Evolutionary conservation across 352 stramenopile genomes (phyloP), one percentile per base, ranked within the genome.

Genomic region (Pythium aristosporum): DNA sequence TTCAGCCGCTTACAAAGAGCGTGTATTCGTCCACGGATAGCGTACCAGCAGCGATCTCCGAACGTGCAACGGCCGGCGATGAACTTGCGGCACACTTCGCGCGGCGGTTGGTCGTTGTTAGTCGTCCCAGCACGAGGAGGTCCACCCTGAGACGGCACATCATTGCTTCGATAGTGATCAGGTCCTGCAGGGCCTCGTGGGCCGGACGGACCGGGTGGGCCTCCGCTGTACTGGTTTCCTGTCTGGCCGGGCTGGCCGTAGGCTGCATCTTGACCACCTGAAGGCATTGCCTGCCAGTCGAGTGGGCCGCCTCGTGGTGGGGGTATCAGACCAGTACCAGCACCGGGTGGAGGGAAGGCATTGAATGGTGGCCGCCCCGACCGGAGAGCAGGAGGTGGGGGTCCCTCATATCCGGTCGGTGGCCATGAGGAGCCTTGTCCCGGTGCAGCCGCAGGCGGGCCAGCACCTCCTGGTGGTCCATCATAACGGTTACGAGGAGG

Each of bases 11-110:
- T 15, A 28, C 49, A 58, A 67, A 59, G 46, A 37, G 51, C 43
- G 60, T 61, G 43, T 54, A 67, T 57, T 59, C 50, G 28, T 37
- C 41, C 61, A 68, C 61, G 46, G 34, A 60, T 48, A 65, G 54
- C 84, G 65, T 94, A 94, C 82, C 82, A 87, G 79, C 86, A 94
- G 71, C 76, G 79, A 55, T 91, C 86, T 30, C 86, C 86, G 77
- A 88, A 92, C 4, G 73, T 84, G 73, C 86, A 95, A 37, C 74
- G 72, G 28, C 81, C 82, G 12, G 68, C 61, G 49, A 89, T 39
- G 62, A 89, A 95, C 34, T 92, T 90, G 60, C 83, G 85, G 56
- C 86, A 95, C 9, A 95, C 37, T 69, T 93, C 74, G 39, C 79
- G 71, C 25, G 68, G 77, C 2, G 73, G 63, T 43, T 81, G 78